Percentiles rank a stretch among this genome's conserved stretches.
phyloP scores from a whole-genome alignment of 495 filamentous ascomycete genomes.

The Immersiella caudata region DNA sequence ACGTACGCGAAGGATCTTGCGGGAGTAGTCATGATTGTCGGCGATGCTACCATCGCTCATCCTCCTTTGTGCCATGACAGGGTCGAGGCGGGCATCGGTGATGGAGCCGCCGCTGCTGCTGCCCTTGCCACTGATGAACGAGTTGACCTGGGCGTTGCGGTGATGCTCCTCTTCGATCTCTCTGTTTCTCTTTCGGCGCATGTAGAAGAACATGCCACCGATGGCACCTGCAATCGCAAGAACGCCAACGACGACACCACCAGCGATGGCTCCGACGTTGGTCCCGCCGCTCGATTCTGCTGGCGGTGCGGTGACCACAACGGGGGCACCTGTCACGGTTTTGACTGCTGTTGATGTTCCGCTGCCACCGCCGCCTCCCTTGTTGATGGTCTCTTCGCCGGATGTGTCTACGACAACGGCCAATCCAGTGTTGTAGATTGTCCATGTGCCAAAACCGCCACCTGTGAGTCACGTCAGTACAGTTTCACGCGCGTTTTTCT shows the following conservation, averaged over 20 bases:
- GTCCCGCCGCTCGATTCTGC: conserved; percentile 51
- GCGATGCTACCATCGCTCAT: conserved; percentile 97
- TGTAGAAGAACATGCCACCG: conserved; percentile 72
- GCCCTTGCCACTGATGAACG: conserved; percentile 65
- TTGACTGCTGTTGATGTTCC: conserved; percentile 7
- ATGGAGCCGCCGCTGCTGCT: conserved; percentile 62
- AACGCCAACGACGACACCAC: conserved; percentile 84
- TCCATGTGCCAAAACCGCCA: conserved; percentile 50
- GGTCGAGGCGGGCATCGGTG: conserved; percentile 84
- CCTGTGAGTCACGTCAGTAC: conserved; percentile 43
- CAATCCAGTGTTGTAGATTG: conserved; percentile 56
- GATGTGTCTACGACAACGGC: conserved; percentile 28
- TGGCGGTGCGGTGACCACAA: conserved; percentile 27
- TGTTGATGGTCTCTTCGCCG: conserved; percentile 3
- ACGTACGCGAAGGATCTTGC: conserved; percentile 88
- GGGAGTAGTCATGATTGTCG: conserved; percentile 96
- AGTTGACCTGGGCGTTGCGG: conserved; percentile 69
- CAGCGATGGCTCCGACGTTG: conserved; percentile 73
- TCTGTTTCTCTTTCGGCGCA: conserved; percentile 72
- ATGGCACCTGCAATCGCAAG: conserved; percentile 66
- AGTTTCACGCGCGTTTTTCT: neutral
- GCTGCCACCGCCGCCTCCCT: conserved; percentile 1
- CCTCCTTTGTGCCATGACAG: conserved; percentile 81
- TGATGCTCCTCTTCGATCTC: conserved; percentile 79
- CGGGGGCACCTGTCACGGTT: conserved; percentile 21